These are phyloP conservation scores for Russula sp. DNA, from an alignment of 768 basidiomycete species.

Conservation along the genomic window DNA sequence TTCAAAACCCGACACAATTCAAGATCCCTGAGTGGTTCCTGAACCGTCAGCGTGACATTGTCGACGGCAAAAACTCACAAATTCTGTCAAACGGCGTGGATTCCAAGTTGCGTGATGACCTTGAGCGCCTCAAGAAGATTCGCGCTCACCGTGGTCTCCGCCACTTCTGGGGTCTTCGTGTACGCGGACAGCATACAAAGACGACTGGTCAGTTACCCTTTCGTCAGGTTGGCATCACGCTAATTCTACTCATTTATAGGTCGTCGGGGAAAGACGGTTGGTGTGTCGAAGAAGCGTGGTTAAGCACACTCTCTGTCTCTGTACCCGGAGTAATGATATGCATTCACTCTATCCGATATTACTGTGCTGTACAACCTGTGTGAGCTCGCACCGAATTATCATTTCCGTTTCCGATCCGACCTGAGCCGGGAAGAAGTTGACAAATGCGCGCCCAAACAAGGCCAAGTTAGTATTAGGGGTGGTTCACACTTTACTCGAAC, in stretches of 20 bases:
- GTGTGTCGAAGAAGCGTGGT: slow-evolving; percentile 89
- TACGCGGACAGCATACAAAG: slow-evolving; percentile 99
- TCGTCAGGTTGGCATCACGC: neutral
- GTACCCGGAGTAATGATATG: slow-evolving; percentile 6
- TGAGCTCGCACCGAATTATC: too few relatives aligned
- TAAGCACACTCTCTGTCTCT: too few relatives aligned
- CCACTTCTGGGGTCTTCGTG: slow-evolving; percentile 93
- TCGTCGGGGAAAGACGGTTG: slow-evolving; percentile 93
- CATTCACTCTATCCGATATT: too few relatives aligned
- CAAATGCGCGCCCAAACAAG: too few relatives aligned
- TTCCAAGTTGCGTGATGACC: slow-evolving; percentile 96
- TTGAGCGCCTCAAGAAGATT: slow-evolving; percentile 99
- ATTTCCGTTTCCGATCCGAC: too few relatives aligned
- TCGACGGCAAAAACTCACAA: slow-evolving; percentile 96
- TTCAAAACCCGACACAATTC: slow-evolving; percentile 99
- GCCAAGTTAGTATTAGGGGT: too few relatives aligned
- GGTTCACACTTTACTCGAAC: too few relatives aligned
- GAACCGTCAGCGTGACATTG: slow-evolving; percentile 98
- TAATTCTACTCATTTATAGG: slow-evolving; percentile 44
- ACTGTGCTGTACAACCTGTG: too few relatives aligned
- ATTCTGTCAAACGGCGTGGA: slow-evolving; percentile 95
- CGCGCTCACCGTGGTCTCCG: slow-evolving; percentile 91
- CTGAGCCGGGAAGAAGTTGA: too few relatives aligned
- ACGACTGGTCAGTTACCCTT: slow-evolving; percentile 71
- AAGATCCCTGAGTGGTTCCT: slow-evolving; percentile 99